Evolutionary conservation across 2,329 filamentous ascomycete genomes (phyloP).

Genomic region (Penicillium corylophilum): DNA sequence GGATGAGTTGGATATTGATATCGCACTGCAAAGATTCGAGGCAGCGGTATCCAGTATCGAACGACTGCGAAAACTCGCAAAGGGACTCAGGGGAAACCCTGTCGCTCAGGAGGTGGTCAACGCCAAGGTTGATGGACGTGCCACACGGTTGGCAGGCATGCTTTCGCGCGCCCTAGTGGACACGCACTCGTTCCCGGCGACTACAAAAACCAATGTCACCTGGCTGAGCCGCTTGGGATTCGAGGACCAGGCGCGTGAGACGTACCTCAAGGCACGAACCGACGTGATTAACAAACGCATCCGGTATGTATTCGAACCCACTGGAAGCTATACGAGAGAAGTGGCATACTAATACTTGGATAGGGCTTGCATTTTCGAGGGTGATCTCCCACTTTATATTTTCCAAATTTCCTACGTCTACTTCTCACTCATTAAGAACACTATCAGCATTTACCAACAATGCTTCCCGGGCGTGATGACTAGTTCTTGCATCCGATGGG

Average conservation of each 20-base stretch:
- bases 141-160: constrained; percentile 70
- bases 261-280: constrained; percentile 77
- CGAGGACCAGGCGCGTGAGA: constrained; percentile 83
- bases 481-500: constrained; percentile 96
- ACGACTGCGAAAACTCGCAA: constrained; percentile 75
- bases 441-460: constrained; percentile 79
- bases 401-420: constrained; percentile 95
- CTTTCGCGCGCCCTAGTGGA: constrained; percentile 75
- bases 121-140: constrained; percentile 85
- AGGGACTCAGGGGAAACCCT: constrained; percentile 77
- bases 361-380: constrained; percentile 93
- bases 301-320: constrained; percentile 56
- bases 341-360: neutral
- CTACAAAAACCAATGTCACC: constrained; percentile 75
- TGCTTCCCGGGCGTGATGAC: constrained; percentile 86
- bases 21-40: constrained; percentile 87
- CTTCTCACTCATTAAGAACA: constrained; percentile 92
- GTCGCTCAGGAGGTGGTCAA: constrained; percentile 90
- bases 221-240: constrained; percentile 87
- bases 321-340: neutral
- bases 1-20: constrained; percentile 93
- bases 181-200: constrained; percentile 71
- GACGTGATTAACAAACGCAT: constrained; percentile 77
- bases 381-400: constrained; percentile 87
- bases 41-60: constrained; percentile 80